Base-by-base conservation (phyloP, 441 rosid genomes). In the Omphalea diandra region DNA sequence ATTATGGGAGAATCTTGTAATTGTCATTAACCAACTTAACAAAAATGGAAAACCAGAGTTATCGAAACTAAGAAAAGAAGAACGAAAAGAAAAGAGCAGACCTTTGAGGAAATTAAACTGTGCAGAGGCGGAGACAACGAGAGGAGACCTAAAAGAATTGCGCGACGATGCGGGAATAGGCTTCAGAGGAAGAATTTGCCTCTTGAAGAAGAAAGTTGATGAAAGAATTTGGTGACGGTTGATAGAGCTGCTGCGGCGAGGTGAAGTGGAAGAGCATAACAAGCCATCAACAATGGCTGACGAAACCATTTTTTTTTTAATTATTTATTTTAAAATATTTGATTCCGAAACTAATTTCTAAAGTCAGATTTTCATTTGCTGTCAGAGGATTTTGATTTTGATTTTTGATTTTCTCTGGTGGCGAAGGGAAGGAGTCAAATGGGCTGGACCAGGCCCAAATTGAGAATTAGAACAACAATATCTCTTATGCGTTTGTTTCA, bases 91-190 rank as follows among this genome's bases (percentile, higher is more conserved):
- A 11, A 58, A 33, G 5, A 33, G 62, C 75, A 67, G 56, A 88
- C 97, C 93, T 86, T 81, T 85, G 10, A 89, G 64, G 79, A 93
- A 77, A 79, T 75, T 81, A 70, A 89, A 81, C 60, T 86, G 94
- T 15, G 75, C 82, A n/a, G n/a, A n/a, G 67, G 93, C 88, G 50
- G 52, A 68, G 76, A 89, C 81, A 15, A 73, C 62, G 7, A 77
- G 78, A 43, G 54, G 55, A 38, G 78, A 71, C 49, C 83, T 77
- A 7, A n/a, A n/a, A n/a, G 73, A 61, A 63, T 77, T 84, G 31
- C 56, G 73, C 18, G 71, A 33, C 47, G n/a, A n/a, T n/a, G n/a
- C n/a, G n/a, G n/a, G n/a, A n/a, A n/a, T n/a, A n/a, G n/a, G n/a
- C n/a, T n/a, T n/a, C n/a, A n/a, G n/a, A 33, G 65, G 69, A 18